These are phyloP conservation scores for Penicillium cosmopolitanum DNA, from an alignment of 495 filamentous ascomycete genomes.

Conservation along the genomic window DNA sequence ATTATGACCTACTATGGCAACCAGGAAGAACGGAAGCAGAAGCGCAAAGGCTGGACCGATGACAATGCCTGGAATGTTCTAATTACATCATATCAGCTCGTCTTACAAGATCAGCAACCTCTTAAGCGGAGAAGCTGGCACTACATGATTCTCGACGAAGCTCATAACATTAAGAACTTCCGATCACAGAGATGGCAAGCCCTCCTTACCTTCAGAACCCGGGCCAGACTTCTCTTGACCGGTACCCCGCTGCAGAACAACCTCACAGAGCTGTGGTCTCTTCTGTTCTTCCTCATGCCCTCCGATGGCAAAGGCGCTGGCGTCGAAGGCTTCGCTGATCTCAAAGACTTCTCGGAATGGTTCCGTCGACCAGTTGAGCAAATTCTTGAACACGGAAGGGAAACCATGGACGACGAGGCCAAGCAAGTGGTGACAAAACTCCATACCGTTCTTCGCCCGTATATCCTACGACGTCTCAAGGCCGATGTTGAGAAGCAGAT, in stretches of 20 bases:
- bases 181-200: constrained; percentile 96
- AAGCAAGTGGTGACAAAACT: constrained; percentile 86
- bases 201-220: constrained; percentile 86
- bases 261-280: constrained; percentile 93
- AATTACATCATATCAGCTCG: constrained; percentile 95
- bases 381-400: constrained; percentile 90
- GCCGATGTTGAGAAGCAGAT: constrained; percentile 99
- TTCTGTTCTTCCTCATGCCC: constrained; percentile 94
- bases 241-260: constrained; percentile 98
- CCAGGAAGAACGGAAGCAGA: constrained; percentile 86
- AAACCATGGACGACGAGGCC: constrained; percentile 91
- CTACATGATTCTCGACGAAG: constrained; percentile 98
- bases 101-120: constrained; percentile 91
- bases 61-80: constrained; percentile 93
- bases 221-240: constrained; percentile 84
- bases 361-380: constrained; percentile 92
- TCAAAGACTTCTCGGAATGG: constrained; percentile 91
- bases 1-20: constrained; percentile 96
- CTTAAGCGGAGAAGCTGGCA: constrained; percentile 94
- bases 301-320: constrained; percentile 72
- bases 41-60: constrained; percentile 88
- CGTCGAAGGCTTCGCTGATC: constrained; percentile 83
- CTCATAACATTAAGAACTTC: constrained; percentile 99
- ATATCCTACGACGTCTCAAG: constrained; percentile 89
- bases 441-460: constrained; percentile 90